A percentile compares a stretch with the other conserved stretches of the same genome.
phyloP scores from a whole-genome alignment of 768 basidiomycete species.

The Exidia glandulosa region DNA sequence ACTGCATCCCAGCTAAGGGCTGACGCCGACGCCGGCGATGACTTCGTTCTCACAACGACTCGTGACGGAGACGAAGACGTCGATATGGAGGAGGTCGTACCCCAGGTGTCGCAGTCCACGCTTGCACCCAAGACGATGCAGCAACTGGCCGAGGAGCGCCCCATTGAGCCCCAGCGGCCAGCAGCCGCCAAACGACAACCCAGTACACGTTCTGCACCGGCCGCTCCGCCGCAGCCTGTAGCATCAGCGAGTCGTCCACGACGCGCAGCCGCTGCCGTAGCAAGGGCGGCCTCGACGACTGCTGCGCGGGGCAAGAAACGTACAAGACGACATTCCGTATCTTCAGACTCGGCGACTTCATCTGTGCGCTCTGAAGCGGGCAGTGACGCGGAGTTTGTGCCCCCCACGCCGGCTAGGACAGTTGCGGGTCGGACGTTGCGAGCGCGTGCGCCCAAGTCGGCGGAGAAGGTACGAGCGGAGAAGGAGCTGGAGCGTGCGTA shows the following conservation, averaged over 20 bases:
- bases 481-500: slow-evolving; percentile 39
- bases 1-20: neutral
- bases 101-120: neutral
- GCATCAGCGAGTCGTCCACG: neutral
- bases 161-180: slow-evolving; percentile 5
- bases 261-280: neutral
- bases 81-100: slow-evolving; percentile 11
- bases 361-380: slow-evolving; percentile 9
- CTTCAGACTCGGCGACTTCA: neutral
- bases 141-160: slow-evolving; percentile 43
- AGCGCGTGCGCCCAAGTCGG: slow-evolving; percentile 44
- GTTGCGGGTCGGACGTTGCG: slow-evolving; percentile 30
- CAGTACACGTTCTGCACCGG: neutral
- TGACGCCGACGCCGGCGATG: neutral
- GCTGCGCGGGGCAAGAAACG: slow-evolving; percentile 3
- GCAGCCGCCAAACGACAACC: neutral
- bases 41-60: too few species aligned
- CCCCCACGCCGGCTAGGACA: slow-evolving; percentile 15
- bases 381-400: slow-evolving; percentile 9
- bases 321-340: neutral
- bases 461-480: slow-evolving; percentile 37
- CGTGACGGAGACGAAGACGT: slow-evolving; percentile 4
- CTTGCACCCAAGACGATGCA: slow-evolving; percentile 48
- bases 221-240: neutral
- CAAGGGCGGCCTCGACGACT: neutral